phyloP scores from a whole-genome alignment of 2,329 filamentous ascomycete species.

The Ambrosiella xylebori region DNA sequence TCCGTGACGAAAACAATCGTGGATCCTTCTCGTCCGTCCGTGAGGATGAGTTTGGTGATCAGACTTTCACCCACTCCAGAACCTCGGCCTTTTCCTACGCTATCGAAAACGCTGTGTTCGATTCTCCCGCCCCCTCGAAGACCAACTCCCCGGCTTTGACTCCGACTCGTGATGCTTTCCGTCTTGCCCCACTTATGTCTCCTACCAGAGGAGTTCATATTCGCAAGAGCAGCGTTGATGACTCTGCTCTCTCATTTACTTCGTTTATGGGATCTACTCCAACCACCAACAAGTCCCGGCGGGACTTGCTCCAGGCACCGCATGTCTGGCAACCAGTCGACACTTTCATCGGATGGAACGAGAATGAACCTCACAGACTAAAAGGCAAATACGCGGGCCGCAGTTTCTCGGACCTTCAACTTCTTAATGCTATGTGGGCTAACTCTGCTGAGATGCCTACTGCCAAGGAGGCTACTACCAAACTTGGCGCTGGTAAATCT shows the following conservation, averaged over 20 bases:
- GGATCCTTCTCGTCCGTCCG: conserved; percentile 46
- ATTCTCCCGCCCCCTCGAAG: conserved; percentile 33
- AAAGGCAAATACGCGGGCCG: conserved; percentile 41
- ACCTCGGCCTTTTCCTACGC: conserved; percentile 38
- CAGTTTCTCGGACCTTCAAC: conserved; percentile 43
- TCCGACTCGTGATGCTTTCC: conserved; percentile 31
- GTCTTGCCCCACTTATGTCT: conserved; percentile 25
- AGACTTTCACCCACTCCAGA: conserved; percentile 47
- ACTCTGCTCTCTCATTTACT: not conserved
- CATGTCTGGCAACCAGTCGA: conserved; percentile 41
- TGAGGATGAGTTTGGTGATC: conserved; percentile 40
- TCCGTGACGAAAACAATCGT: conserved; percentile 18
- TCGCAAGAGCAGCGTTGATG: not conserved
- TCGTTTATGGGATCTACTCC: conserved; percentile 19
- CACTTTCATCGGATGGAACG: conserved; percentile 45
- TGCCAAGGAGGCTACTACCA: conserved; percentile 12
- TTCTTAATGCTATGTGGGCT: conserved; percentile 38
- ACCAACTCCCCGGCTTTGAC: conserved; percentile 28
- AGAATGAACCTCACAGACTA: conserved; percentile 30
- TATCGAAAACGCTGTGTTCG: conserved; percentile 33
- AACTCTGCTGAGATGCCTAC: conserved; percentile 15
- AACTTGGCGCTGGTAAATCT: conserved; percentile 27
- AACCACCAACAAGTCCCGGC: not conserved
- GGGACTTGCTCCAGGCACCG: conserved; percentile 19
- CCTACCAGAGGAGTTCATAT: not conserved